A percentile compares a stretch with the other conserved stretches of the same genome.
Conservation (phyloP, 2,329 filamentous ascomycete species). For the Laburnicola sp. region DNA sequence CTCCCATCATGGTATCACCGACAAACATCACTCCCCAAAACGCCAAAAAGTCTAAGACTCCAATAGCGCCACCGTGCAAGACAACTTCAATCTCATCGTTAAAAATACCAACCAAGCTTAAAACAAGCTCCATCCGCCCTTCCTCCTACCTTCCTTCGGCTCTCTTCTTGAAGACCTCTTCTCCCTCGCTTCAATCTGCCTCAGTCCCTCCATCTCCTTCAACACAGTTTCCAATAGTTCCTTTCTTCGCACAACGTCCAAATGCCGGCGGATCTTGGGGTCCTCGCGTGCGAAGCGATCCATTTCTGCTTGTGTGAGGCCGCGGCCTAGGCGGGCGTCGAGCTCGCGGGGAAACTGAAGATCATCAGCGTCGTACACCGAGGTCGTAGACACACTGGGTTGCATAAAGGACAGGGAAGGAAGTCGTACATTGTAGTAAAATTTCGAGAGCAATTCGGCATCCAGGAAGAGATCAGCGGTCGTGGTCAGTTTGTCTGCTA, state of each 20-base stretch:
- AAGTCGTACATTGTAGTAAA: conserved; percentile 75
- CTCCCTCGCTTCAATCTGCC: conserved; percentile 77
- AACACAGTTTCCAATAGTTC: conserved; percentile 90
- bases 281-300: conserved; percentile 93
- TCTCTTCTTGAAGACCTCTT: conserved; percentile 47
- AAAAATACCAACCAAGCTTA: conserved; percentile 6
- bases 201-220: conserved; percentile 91
- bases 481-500: conserved; percentile 89
- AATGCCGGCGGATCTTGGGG: conserved; percentile 81
- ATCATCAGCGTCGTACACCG: conserved; percentile 1
- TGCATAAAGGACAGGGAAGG: background rate
- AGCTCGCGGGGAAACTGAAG: conserved; percentile 80
- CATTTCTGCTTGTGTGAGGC: conserved; percentile 76
- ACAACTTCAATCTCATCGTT: too few species aligned
- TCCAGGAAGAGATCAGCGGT: conserved; percentile 97
- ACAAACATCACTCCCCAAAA: too few species aligned
- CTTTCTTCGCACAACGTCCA: conserved; percentile 90
- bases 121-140: conserved; percentile 39
- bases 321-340: conserved; percentile 80
- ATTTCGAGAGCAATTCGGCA: conserved; percentile 93
- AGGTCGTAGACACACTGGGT: background rate
- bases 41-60: too few species aligned
- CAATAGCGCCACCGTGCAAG: too few species aligned
- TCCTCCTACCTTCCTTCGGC: conserved; percentile 29
- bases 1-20: too few species aligned